Percentiles rank a stretch among this genome's conserved stretches.
Conservation (phyloP, 2,329 filamentous ascomycete genomes). For the Myriosclerotinia duriaeana region DNA sequence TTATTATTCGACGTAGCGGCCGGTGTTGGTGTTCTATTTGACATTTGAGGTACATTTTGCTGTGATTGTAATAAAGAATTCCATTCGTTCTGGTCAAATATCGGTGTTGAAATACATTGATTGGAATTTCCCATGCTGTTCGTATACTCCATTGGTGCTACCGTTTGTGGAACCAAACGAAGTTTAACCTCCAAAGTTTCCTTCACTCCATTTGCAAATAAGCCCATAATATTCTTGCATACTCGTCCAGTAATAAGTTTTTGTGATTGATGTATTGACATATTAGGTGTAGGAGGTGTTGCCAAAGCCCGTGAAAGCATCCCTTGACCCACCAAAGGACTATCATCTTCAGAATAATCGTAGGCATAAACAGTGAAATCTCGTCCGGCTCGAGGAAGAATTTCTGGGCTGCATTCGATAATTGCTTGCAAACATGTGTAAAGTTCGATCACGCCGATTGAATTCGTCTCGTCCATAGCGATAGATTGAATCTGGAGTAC, state of each 20-base stretch:
- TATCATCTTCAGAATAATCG: constrained; percentile 94
- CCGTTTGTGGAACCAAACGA: constrained; percentile 67
- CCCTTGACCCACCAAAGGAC: constrained; percentile 89
- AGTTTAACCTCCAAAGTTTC: constrained; percentile 94
- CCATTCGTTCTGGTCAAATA: constrained; percentile 75
- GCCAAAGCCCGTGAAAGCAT: constrained; percentile 84
- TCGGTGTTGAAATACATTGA: constrained; percentile 55
- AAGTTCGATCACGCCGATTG: constrained; percentile 86
- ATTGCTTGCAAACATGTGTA: constrained; percentile 85
- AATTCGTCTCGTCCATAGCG: constrained; percentile 72
- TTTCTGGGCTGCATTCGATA: constrained; percentile 75
- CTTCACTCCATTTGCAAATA: constrained; percentile 79
- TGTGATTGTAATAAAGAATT: constrained; percentile 73
- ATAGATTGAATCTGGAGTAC: constrained; percentile 78
- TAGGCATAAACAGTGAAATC: constrained; percentile 96
- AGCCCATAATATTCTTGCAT: constrained; percentile 77
- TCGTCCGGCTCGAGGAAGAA: constrained; percentile 68
- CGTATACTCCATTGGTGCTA: constrained; percentile 59
- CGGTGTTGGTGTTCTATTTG: constrained; percentile 30
- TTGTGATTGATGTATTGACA: constrained; percentile 60
- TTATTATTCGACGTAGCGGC: constrained; percentile 23
- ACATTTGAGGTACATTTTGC: constrained; percentile 49
- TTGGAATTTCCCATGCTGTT: constrained; percentile 61
- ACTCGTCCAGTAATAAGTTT: constrained; percentile 84
- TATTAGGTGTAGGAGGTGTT: constrained; percentile 53